Evolutionary conservation across 345 rosid species (phyloP), one percentile per base, ranked within the genome.

Genomic region (Kernera saxatilis): DNA sequence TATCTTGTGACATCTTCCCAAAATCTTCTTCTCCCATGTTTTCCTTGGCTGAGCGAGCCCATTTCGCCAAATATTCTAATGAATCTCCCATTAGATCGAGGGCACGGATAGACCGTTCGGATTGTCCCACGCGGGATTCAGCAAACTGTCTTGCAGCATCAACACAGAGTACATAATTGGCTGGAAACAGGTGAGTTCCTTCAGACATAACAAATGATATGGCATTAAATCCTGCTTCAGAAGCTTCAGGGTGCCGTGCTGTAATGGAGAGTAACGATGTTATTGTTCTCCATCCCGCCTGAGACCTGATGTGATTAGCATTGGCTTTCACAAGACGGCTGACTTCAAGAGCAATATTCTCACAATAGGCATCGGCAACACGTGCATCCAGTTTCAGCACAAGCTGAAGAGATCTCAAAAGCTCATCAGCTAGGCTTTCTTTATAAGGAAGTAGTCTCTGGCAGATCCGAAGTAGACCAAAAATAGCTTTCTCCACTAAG

Each of bases 131-230:
- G 30, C 93, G 98, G 72, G 99, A 91, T 77, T 94, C 99, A 4
- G 99, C 96, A 79, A 94, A 94, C 82, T 89, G 98, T 87, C 99
- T 84, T 1, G 98, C 85, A 17, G 96, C 84, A 75, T 94, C 99
- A 32, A 84, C 76, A 65, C 97, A 91, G 10, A 91, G 87, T 67
- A 85, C 84, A 69, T 92, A 94, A 74, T 88, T 94, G 62, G 93
- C 88, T 8, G 97, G 97, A 39, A 81, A 73, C 79, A 94, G 63
- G 81, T 84, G 93, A 60, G 88, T 84, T 71, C 95, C 93, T 74
- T 85, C 96, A 49, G 86, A 77, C 97, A 94, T 89, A 26, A 94
- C 89, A 77, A 88, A 94, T 49, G 88, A 66, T 2, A 94, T 73
- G 1, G 96, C 97, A 67, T 86, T 86, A 51, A 94, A 94, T 77